Evolutionary conservation across 306 rosid genomes (phyloP), one percentile per base, ranked within the genome.

Genomic region (Glycine soja): DNA sequence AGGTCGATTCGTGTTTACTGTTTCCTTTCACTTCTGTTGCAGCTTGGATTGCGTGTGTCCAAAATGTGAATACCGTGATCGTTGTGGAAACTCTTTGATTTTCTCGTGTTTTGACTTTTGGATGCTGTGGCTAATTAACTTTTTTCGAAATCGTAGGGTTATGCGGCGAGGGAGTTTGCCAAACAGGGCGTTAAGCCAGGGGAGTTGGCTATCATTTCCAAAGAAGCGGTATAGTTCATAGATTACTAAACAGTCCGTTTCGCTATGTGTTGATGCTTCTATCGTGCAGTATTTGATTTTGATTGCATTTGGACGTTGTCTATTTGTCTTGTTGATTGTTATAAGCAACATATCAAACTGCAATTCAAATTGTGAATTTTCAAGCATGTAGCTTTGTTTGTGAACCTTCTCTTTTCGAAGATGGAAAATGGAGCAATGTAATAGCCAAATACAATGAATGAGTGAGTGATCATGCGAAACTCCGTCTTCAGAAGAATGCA

Each of bases 81-180:
- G 1, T 24, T 24, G 30, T 24, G 30, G 30, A 62, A 19, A 47
- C 56, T 51, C 32, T 74, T 10, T 54, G 5, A 38, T 54, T 52
- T 45, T 51, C 30, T 62, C 9, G 7, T 45, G 24, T 47, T 19
- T 75, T 76, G 18, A 10, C 45, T 77, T 72, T 64, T 14, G 40
- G 70, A 48, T 48, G 10, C 58, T 63, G 8, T 64, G 52, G 38
- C 58, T 73, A n/a, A 80, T 12, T 63, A 24, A 53, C 5, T 66
- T 81, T 62, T 75, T 62, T 75, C 8, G 0, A 57, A 68, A n/a
- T 75, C 70, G 15, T 50, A 95, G 99, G 99, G 99, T 72, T 95
- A 95, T 81, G 99, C 99, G 13, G 99, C 99, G 7, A 90, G 93
- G 88, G 94, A 95, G 88, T 95, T 95, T 80, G 87, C 86, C 80